Base-by-base conservation (phyloP, 179 eudicot species). In the Sideroxylon spinosum region DNA sequence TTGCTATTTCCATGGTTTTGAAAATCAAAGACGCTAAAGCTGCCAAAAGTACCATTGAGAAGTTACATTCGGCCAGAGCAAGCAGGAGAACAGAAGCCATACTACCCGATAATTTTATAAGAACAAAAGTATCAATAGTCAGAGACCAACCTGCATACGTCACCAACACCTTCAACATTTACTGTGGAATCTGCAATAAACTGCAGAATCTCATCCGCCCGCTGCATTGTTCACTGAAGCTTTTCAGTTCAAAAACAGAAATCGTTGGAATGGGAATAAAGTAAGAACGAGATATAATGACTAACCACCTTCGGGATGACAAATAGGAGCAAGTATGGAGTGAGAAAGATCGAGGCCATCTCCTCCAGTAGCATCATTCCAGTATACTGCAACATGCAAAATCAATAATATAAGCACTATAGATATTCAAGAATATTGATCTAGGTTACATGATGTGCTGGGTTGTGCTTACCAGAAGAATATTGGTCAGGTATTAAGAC, bases 351-450 rank as follows among this genome's bases (percentile, higher is more conserved):
- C 44, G 99, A 95, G 53, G 94, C 94, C 94, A 95, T 95, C 86
- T 95, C 99, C 85, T 95, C 99, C 78, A 95, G 86, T 80, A 94
- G 86, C 94, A 90, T 94, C 98, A 90, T 94, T 67, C 96, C 90
- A 67, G 97, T 88, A 82, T 94, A 95, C 99, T 96, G 92, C 86
- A 84, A 55, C 68, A 81, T 29, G 7, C 37, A 22, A 79, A 55
- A 63, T 59, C 46, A 25, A 16, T 19, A 22, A 19, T 25, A 12
- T 32, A 29, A 74, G 76, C 50, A 77, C 29, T 77, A 53, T 29
- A 14, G 3, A 17, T 37, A 73, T 29, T 19, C 26, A 29, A 55
- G 26, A 73, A 73, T 12, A 37, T 37, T 37, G 44, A 37, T 37
- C 44, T 37, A 37, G 44, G 44, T 37, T 4, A 37, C 44, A 37